A percentile compares a stretch with the other conserved stretches of the same genome.
These are phyloP conservation scores for Blastobotrys ciferrii DNA, from an alignment of 1,139 yeast species.

Conservation along the genomic window DNA sequence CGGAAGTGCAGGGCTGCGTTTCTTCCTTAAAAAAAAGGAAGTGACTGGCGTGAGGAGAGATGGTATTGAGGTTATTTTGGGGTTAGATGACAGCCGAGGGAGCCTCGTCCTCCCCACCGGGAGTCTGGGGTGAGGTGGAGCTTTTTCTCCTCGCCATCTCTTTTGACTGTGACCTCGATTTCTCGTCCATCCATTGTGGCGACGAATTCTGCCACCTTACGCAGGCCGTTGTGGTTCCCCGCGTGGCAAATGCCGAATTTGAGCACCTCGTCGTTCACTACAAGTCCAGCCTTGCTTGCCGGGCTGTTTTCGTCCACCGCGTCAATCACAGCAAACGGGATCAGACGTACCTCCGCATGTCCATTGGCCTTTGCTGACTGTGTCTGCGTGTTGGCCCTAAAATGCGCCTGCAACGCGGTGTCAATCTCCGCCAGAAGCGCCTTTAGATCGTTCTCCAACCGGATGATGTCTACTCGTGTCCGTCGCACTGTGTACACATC, in stretches of 20 bases:
- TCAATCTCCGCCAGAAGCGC: conserved; percentile 51
- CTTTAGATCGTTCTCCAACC: conserved; percentile 67
- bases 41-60: no score
- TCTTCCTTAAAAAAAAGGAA: no score
- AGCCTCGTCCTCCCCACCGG: conserved; percentile 69
- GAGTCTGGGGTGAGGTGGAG: conserved; percentile 51
- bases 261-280: conserved; percentile 48
- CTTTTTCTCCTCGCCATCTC: conserved; percentile 34
- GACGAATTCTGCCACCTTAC: conserved; percentile 40
- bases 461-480: conserved; percentile 63
- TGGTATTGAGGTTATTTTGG: conserved; percentile 45
- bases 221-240: conserved; percentile 49
- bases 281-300: conserved; percentile 36
- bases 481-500: conserved; percentile 65
- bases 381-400: conserved; percentile 25
- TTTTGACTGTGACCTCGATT: conserved; percentile 40
- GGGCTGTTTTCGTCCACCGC: conserved; percentile 40
- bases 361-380: conserved; percentile 6
- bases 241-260: conserved; percentile 55
- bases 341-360: conserved; percentile 11
- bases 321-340: conserved; percentile 60
- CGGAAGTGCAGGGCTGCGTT: no score
- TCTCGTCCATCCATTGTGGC: conserved; percentile 22
- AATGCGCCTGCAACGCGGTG: conserved; percentile 45
- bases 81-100: conserved; percentile 66